Base-by-base conservation (phyloP, 495 filamentous ascomycete species). In the Trichoderma erinaceum region DNA sequence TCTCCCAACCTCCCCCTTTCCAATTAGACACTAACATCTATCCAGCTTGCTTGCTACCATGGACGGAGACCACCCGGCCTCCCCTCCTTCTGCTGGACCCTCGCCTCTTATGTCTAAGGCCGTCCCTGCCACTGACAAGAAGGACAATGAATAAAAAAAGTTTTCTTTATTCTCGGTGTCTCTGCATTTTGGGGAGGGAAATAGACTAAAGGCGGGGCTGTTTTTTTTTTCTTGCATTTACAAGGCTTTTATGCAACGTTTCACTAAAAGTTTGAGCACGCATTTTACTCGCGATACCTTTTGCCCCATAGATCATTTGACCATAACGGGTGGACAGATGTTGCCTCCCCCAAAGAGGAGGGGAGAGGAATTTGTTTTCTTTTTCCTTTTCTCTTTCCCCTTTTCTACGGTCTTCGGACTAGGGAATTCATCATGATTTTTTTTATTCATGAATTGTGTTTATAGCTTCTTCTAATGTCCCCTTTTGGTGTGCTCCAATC, bases 61-160 rank as follows among this genome's bases (percentile, higher is more conserved):
- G 82, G 84, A 82, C 69, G 78, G 74, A 66, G 78, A 79, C 70
- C 79, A 84, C 71, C 81, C 79, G 61, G 83, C 80, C 32, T 94
- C 80, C 78, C 92, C 75, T 75, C 88, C 79, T 16, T 93, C 78
- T 80, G 87, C 78, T 71, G 86, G 77, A 75, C 86, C 75, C 68
- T 84, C 78, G 67, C 85, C 83, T 76, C 90, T 72, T 73, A 81
- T 79, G 70, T 88, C 74, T 74, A 91, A 80, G 86, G 90, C 79
- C 70, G 87, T 74, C 78, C 87, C 78, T 75, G 90, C 79, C 74
- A 80, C 69, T 68, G 73, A 77, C 67, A 80, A 82, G 75, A 83
- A 84, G 77, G 79, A 76, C 67, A 73, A 72, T 70, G 77, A 80
- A 71, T 73, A 72, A 75, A 67, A 71, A 69, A 73, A 48, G 67